Evolutionary conservation across 345 rosid species (phyloP).

Genomic region (Dipteronia dyeriana): DNA sequence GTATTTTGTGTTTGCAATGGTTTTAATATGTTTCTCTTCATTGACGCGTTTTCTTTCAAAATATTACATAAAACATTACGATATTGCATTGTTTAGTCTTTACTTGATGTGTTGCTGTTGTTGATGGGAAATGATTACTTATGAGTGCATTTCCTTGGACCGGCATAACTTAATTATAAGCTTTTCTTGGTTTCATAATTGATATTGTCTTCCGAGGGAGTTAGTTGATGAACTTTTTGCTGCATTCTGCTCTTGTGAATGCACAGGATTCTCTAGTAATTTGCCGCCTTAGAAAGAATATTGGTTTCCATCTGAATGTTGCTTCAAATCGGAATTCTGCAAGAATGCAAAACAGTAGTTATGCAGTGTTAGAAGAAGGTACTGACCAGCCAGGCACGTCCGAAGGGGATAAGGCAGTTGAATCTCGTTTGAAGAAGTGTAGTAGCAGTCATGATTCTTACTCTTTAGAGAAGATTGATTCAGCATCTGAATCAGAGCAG

Average conservation of each 20-base stretch:
- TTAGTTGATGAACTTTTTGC: neutral
- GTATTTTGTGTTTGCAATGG: neutral
- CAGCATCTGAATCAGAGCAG: conserved; percentile 51
- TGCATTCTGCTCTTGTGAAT: conserved; percentile 6
- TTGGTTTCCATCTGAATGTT: conserved; percentile 43
- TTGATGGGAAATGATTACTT: neutral
- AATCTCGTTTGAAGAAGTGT: conserved; percentile 33
- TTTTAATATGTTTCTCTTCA: neutral
- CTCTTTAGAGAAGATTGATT: conserved; percentile 48
- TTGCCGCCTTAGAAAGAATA: conserved; percentile 77
- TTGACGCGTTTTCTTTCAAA: neutral
- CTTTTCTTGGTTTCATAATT: neutral
- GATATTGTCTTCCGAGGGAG: neutral
- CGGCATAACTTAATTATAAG: neutral
- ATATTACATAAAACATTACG: neutral
- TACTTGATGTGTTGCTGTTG: too few species aligned
- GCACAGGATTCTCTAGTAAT: conserved; percentile 73
- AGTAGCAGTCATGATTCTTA: conserved; percentile 53
- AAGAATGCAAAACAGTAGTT: conserved; percentile 23
- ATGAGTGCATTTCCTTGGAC: neutral
- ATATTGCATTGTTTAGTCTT: neutral
- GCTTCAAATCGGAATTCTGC: conserved; percentile 29
- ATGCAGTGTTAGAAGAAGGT: conserved; percentile 29
- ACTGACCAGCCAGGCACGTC: conserved; percentile 29
- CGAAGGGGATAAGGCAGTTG: conserved; percentile 36